A percentile compares a stretch with the other conserved stretches of the same genome.
phyloP scores from a whole-genome alignment of 768 basidiomycete species.

The Phaeolepiota aurea region DNA sequence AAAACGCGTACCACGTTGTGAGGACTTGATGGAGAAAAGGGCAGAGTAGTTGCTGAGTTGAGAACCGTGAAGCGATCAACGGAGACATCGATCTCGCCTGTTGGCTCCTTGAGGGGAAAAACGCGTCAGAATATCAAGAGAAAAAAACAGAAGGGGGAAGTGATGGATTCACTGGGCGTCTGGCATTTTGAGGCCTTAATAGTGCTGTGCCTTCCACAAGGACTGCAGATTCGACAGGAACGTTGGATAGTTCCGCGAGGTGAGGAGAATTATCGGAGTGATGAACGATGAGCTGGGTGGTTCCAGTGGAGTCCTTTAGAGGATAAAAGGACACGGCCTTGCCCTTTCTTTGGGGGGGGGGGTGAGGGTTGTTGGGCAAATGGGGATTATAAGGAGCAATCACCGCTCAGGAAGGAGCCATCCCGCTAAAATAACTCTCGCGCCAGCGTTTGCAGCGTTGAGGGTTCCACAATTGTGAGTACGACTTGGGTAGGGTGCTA shows the following conservation, averaged over 20 bases:
- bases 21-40: slow-evolving; percentile 79
- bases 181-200: slow-evolving; percentile 51
- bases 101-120: slow-evolving; percentile 33
- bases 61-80: slow-evolving; percentile 65
- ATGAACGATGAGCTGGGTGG: slow-evolving; percentile 69
- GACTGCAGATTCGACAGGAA: slow-evolving; percentile 75
- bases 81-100: slow-evolving; percentile 76
- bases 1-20: slow-evolving; percentile 58
- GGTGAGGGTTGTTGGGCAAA: slow-evolving; percentile 19
- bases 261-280: slow-evolving; percentile 25
- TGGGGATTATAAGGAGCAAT: slow-evolving; percentile 25
- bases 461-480: slow-evolving; percentile 64
- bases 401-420: slow-evolving; percentile 82
- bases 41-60: slow-evolving; percentile 70
- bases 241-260: slow-evolving; percentile 40
- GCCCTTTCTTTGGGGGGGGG: slow-evolving; percentile 52
- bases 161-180: slow-evolving; percentile 43
- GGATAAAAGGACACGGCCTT: slow-evolving; percentile 78
- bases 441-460: slow-evolving; percentile 39
- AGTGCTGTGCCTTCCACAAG: slow-evolving; percentile 68
- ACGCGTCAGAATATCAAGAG: slow-evolving; percentile 11
- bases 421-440: slow-evolving; percentile 64
- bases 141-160: slow-evolving; percentile 10
- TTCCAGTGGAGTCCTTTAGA: slow-evolving; percentile 71
- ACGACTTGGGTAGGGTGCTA: slow-evolving; percentile 50